A percentile compares a stretch with the other conserved stretches of the same genome.
Conservation (phyloP, 2,329 filamentous ascomycete species). For the Aspergillus pseudoglaucus region DNA sequence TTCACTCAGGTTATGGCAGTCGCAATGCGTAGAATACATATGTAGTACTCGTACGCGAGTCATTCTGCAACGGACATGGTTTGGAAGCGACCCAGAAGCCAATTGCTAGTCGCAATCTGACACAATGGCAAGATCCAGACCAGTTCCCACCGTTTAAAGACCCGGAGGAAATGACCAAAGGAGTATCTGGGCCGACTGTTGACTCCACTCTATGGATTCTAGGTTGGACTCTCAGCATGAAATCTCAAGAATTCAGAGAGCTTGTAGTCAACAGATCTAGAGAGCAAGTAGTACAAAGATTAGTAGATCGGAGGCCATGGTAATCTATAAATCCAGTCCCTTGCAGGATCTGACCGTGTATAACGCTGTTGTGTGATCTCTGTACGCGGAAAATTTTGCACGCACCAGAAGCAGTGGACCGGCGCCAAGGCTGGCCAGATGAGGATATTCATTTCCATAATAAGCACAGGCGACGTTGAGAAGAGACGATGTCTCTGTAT, state of each 20-base stretch:
- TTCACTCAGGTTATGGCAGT: too few species aligned
- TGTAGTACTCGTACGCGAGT: too few species aligned
- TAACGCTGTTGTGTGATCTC: background rate
- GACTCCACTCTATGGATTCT: background rate
- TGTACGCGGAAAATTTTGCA: background rate
- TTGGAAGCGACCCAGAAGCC: too few species aligned
- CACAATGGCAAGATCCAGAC: background rate
- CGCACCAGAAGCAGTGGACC: background rate
- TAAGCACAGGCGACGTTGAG: background rate
- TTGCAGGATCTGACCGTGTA: background rate
- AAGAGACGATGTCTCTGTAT: background rate
- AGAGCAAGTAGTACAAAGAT: background rate
- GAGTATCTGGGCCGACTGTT: background rate
- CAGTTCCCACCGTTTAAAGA: background rate
- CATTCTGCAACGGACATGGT: too few species aligned
- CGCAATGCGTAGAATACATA: too few species aligned
- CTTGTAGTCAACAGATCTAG: background rate
- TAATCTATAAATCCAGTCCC: background rate
- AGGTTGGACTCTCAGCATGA: background rate
- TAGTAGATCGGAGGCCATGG: background rate
- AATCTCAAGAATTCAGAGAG: background rate
- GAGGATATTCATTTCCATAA: constrained; percentile 6
- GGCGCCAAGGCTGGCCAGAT: constrained; percentile 1
- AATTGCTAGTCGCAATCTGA: too few species aligned
- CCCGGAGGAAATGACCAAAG: background rate